These are phyloP conservation scores for Lichtheimia ramosa DNA, from an alignment of 371 early-diverging fungal species.

Conservation along the genomic window DNA sequence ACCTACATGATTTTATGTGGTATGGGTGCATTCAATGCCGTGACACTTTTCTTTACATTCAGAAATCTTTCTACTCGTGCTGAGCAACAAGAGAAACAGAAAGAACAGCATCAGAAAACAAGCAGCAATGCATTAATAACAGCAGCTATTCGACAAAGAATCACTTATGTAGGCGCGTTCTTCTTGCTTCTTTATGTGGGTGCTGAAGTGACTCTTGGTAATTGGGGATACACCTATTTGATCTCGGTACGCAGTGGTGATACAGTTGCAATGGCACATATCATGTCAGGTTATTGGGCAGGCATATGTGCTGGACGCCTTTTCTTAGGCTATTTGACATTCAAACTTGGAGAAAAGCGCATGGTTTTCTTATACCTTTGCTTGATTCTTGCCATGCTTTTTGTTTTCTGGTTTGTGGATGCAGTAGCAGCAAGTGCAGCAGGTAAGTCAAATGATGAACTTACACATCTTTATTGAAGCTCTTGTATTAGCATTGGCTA, in stretches of 20 bases:
- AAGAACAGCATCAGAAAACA: neutral
- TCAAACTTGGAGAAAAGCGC: constrained; percentile 24
- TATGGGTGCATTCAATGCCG: constrained; percentile 7
- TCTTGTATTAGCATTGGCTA: neutral
- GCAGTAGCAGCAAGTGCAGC: constrained; percentile 13
- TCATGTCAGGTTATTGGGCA: constrained; percentile 31
- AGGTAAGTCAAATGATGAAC: neutral
- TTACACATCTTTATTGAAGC: neutral
- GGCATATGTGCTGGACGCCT: constrained; percentile 24
- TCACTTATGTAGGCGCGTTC: constrained; percentile 18
- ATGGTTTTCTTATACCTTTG: constrained; percentile 19
- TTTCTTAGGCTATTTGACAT: constrained; percentile 21
- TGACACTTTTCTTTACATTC: constrained; percentile 1
- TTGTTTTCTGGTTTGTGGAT: constrained; percentile 19
- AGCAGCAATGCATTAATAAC: constrained; percentile 1
- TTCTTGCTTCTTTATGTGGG: constrained; percentile 29
- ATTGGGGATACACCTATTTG: constrained; percentile 27
- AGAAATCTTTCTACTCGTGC: constrained; percentile 3
- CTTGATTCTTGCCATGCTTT: constrained; percentile 13
- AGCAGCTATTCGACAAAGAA: constrained; percentile 5
- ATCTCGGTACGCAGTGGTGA: constrained; percentile 19
- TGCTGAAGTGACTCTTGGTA: constrained; percentile 27
- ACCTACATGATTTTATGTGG: constrained; percentile 20
- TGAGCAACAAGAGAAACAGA: constrained; percentile 1
- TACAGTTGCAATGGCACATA: constrained; percentile 19